Conservation (phyloP, 192 early-diverging fungal genomes). For the Backusella sp. region DNA sequence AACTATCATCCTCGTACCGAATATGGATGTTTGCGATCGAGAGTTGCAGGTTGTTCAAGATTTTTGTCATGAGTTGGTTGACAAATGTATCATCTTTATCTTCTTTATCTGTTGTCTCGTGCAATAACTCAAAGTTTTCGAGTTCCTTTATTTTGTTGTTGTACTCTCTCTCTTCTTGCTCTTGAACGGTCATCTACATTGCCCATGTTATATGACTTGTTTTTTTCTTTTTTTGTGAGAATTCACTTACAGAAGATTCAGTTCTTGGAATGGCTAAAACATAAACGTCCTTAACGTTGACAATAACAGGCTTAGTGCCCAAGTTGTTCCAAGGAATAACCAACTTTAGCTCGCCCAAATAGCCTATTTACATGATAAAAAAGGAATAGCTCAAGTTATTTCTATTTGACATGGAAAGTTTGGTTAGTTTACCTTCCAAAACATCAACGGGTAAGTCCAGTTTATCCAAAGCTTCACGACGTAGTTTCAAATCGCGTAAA, state of each 20-base stretch:
- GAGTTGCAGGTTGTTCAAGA: slow-evolving; percentile 87
- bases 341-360: slow-evolving; percentile 77
- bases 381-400: not conserved
- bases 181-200: slow-evolving; percentile 33
- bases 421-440: slow-evolving; percentile 39
- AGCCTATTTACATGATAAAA: slow-evolving; percentile 45
- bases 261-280: slow-evolving; percentile 68
- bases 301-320: slow-evolving; percentile 77
- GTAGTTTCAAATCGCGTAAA: slow-evolving; percentile 75
- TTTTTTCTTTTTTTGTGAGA: not conserved
- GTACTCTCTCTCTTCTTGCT: slow-evolving; percentile 71
- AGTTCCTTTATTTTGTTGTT: slow-evolving; percentile 65
- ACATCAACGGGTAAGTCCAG: slow-evolving; percentile 87
- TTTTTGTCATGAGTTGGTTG: slow-evolving; percentile 73
- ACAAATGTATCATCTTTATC: slow-evolving; percentile 61
- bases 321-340: slow-evolving; percentile 89
- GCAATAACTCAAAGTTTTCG: slow-evolving; percentile 55
- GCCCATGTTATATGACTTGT: not conserved
- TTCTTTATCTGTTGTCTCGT: slow-evolving; percentile 27
- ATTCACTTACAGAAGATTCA: slow-evolving; percentile 49
- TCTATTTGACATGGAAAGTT: not conserved
- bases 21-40: slow-evolving; percentile 84
- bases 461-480: slow-evolving; percentile 77
- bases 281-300: slow-evolving; percentile 73
- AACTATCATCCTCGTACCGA: slow-evolving; percentile 79